Evolutionary conservation across 768 basidiomycete genomes (phyloP), one percentile per base, ranked within the genome.

Genomic region (Daedalea quercina): DNA sequence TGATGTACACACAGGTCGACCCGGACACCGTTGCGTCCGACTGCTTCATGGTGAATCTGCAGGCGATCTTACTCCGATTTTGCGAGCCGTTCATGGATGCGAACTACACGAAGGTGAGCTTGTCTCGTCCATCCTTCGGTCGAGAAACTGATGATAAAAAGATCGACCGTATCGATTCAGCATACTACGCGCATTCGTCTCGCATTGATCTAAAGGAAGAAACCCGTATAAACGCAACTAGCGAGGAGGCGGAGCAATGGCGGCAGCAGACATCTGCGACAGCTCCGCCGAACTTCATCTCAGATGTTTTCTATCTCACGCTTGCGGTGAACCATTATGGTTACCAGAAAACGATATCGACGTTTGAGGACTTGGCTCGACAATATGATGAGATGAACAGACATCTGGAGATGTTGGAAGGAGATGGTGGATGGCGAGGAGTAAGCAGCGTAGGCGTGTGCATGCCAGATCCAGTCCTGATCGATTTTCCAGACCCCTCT

Each of bases 71-170:
- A 22, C 75, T 93, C 44, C 80, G 84, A 13, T 87, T 99, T 61
- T 86, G 92, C 25, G 91, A 94, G 59, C 95, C 95, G 0, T 95
- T 97, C 62, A 91, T 98, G 77, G 95, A 98, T 65, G 84, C 89
- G 0, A 81, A 77, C 50, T 97, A 86, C 60, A 81, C 85, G 41
- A 98, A 96, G 79, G 94, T 88, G 53, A 24, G 60, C 50, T 47
- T 44, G 15, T 15, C 17, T 9, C 3, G 20, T 3, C 24, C 44
- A 8, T 6, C n/a, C 23, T 23, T 6, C 24, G n/a, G 15, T 45
- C 24, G 19, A 20, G n/a, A 37, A 25, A 28, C 49, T 46, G 25
- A 44, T 19, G 3, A 41, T 34, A n/a, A 8, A 8, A 4, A 45
- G 90, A 86, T 99, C 62, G 88, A 96, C 65, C 86, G 88, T 54